Evolutionary conservation across 73 alveolate species (phyloP).

Genomic region (Stentor coeruleus): DNA sequence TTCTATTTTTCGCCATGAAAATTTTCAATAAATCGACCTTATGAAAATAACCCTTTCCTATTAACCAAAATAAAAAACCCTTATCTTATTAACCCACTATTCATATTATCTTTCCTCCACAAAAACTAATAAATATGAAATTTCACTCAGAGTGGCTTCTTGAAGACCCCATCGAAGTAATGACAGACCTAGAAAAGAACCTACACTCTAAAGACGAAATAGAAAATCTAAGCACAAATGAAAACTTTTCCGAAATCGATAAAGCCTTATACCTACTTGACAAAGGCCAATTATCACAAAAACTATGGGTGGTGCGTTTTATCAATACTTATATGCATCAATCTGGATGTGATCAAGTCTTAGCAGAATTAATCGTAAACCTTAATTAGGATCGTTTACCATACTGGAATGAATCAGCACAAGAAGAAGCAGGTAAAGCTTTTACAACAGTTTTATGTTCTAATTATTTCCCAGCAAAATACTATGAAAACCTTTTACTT

Average conservation of each 20-base stretch:
- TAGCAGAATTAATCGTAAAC: not conserved
- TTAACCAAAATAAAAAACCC: too few relatives aligned
- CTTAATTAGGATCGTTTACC: not conserved
- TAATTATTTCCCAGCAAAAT: not conserved
- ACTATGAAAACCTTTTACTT: not conserved
- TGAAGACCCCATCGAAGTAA: constrained; percentile 16
- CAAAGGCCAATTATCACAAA: constrained; percentile 15
- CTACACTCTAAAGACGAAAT: not conserved
- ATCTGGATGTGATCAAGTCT: not conserved
- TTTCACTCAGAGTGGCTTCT: too few relatives aligned
- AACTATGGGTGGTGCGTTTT: constrained; percentile 15
- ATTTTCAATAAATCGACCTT: too few relatives aligned
- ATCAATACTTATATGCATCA: not conserved
- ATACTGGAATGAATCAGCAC: constrained; percentile 12
- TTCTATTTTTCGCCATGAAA: too few relatives aligned
- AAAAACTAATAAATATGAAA: too few relatives aligned
- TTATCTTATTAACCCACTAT: too few relatives aligned
- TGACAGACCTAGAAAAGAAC: not conserved
- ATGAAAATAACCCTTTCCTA: too few relatives aligned
- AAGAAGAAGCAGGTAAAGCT: constrained; percentile 23
- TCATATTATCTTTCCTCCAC: too few relatives aligned
- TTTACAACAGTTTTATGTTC: not conserved
- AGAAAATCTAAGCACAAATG: not conserved
- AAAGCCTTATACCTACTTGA: constrained; percentile 10
- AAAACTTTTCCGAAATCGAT: constrained; percentile 10